Percentiles rank a stretch among this genome's conserved stretches.
Evolutionary conservation across 2,329 filamentous ascomycete species (phyloP).

Genomic region (Pestalotiopsis sp.): DNA sequence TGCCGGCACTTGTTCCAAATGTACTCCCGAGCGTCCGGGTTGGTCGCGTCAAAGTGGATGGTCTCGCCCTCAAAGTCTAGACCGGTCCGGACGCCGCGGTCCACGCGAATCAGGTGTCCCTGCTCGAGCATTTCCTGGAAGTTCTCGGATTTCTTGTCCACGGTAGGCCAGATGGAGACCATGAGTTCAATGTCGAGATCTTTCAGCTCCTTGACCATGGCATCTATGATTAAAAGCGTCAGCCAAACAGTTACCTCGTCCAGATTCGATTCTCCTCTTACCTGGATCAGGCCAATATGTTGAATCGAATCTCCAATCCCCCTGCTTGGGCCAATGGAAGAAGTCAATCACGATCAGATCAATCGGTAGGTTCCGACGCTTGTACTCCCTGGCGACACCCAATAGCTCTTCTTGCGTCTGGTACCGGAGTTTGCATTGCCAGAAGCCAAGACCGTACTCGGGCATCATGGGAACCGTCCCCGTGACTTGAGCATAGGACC

Average conservation of each 20-base stretch:
- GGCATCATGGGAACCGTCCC: slow-evolving; percentile 69
- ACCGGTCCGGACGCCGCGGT: slow-evolving; percentile 59
- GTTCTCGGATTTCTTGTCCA: slow-evolving; percentile 61
- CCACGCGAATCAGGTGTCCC: slow-evolving; percentile 62
- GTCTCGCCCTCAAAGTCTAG: slow-evolving; percentile 64
- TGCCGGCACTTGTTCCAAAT: slow-evolving; percentile 62
- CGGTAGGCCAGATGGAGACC: slow-evolving; percentile 72
- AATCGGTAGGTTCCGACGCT: slow-evolving; percentile 55
- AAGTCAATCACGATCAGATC: slow-evolving; percentile 71
- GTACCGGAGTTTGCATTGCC: slow-evolving; percentile 70
- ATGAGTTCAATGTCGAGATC: slow-evolving; percentile 65
- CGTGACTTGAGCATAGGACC: slow-evolving; percentile 58
- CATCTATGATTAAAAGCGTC: slow-evolving; percentile 37
- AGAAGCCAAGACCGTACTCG: slow-evolving; percentile 69
- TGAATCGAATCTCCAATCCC: slow-evolving; percentile 69
- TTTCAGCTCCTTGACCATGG: slow-evolving; percentile 65
- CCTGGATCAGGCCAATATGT: slow-evolving; percentile 67
- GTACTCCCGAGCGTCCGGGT: slow-evolving; percentile 59
- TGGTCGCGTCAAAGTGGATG: slow-evolving; percentile 66
- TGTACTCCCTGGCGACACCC: slow-evolving; percentile 62
- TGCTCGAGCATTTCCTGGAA: slow-evolving; percentile 64
- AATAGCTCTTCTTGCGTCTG: slow-evolving; percentile 68
- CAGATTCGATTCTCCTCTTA: slow-evolving; percentile 25
- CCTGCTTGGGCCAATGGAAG: slow-evolving; percentile 69
- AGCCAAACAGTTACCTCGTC: not conserved